These are phyloP conservation scores for Oemleria cerasiformis DNA, from an alignment of 306 rosid species.

Conservation along the genomic window DNA sequence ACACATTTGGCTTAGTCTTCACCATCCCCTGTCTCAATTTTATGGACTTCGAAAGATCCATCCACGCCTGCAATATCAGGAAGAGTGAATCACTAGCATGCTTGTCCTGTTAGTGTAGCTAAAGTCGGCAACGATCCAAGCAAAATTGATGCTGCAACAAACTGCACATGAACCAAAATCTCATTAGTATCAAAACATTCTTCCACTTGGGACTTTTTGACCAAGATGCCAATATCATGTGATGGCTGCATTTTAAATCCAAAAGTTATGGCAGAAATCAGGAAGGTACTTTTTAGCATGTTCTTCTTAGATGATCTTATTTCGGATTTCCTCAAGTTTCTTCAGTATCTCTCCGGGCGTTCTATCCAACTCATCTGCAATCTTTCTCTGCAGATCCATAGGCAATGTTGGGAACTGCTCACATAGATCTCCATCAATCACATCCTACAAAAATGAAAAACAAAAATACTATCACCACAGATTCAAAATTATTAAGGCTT, in stretches of 20 bases:
- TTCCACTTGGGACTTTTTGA: neutral
- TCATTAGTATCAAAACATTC: neutral
- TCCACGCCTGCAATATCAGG: neutral
- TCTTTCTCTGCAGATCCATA: slow-evolving; percentile 90
- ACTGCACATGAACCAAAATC: slow-evolving; percentile 14
- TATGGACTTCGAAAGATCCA: neutral
- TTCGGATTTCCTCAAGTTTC: slow-evolving; percentile 88
- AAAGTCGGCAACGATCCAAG: neutral
- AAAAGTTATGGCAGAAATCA: neutral
- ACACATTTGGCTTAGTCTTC: neutral
- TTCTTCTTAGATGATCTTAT: slow-evolving; percentile 72
- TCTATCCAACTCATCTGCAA: slow-evolving; percentile 93
- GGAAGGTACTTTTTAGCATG: slow-evolving; percentile 29
- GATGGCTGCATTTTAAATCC: slow-evolving; percentile 1
- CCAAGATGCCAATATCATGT: neutral
- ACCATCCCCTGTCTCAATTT: neutral
- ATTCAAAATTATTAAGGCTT: neutral
- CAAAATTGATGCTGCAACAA: neutral
- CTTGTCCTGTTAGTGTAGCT: neutral
- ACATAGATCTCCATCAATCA: slow-evolving; percentile 96
- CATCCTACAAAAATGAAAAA: slow-evolving; percentile 60
- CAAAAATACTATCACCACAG: slow-evolving; percentile 16
- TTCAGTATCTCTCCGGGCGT: slow-evolving; percentile 93
- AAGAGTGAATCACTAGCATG: neutral
- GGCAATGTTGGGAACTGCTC: slow-evolving; percentile 97